Evolutionary conservation across 2,329 filamentous ascomycete species (phyloP), one percentile per base, ranked within the genome.

Genomic region (Phialemoniopsis sp.): DNA sequence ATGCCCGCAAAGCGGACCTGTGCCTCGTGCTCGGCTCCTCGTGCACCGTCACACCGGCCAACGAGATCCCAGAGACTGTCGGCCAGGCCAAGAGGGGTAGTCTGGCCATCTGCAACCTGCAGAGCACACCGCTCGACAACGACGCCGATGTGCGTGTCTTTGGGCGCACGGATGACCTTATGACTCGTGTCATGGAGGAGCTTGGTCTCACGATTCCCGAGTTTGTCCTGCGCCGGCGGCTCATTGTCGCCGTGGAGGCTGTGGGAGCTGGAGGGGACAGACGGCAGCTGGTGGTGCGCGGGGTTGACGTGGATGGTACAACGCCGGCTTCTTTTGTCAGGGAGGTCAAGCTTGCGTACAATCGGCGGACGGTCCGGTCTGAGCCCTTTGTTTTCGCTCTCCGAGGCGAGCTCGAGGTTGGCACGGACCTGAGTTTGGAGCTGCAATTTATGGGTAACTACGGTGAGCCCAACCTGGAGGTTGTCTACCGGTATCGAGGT

Each of bases 381-480:
- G 66, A 70, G 48, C 68, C 63, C 0, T 68, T 68, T 19, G 31
- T 44, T 0, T 55, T 70, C 37, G 52, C 46, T 2, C 58, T 67
- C 10, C 58, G 62, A 10, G 54, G 52, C 3, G 44, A 44, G 1
- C 34, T 59, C 2, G 48, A 50, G 4, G 16, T 34, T 1, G 57
- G 49, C 0, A 45, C 47, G 4, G 21, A 50, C 4, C 36, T 68
- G 15, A 59, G 55, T n/a, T 46, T 70, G 1, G 60, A 66, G 16
- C 47, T 72, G 4, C 61, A 71, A 44, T 71, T 72, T 9, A 72
- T 72, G 64, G 66, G 68, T 0, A 59, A 72, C 37, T 72, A 71
- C 21, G 56, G 58, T 3, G 68, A 72, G 45, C 67, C 66, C 0
- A 64, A 63, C 29, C 35, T 70, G 29, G 55, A 60, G 15, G 37